phyloP scores from a whole-genome alignment of 129 eudicot species.

The Logfia minima region DNA sequence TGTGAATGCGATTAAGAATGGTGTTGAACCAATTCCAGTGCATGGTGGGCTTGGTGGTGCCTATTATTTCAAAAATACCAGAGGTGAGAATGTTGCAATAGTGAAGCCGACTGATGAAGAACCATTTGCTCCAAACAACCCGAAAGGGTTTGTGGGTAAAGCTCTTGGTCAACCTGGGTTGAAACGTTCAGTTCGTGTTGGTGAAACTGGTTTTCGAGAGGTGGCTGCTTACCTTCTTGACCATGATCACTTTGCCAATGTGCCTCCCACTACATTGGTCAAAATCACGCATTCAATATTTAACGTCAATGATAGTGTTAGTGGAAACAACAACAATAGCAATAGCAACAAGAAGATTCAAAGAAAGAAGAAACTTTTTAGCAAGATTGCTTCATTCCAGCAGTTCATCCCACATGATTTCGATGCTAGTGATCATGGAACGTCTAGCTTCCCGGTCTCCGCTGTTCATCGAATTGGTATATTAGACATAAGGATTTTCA shows the following conservation, averaged over 20 bases:
- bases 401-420: slow-evolving; percentile 84
- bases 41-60: slow-evolving; percentile 90
- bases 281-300: slow-evolving; percentile 86
- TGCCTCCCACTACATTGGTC: slow-evolving; percentile 89
- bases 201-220: slow-evolving; percentile 86
- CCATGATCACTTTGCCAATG: slow-evolving; percentile 73
- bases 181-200: slow-evolving; percentile 82
- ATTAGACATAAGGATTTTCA: slow-evolving; percentile 80
- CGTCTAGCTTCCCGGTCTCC: slow-evolving; percentile 87
- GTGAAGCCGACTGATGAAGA: slow-evolving; percentile 95
- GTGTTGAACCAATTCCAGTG: slow-evolving; percentile 82
- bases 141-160: slow-evolving; percentile 84
- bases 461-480: slow-evolving; percentile 96
- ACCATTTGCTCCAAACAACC: slow-evolving; percentile 91
- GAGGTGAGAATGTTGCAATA: slow-evolving; percentile 79
- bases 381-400: slow-evolving; percentile 94
- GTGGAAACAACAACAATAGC: slow-evolving; percentile 30
- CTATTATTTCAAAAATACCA: slow-evolving; percentile 59
- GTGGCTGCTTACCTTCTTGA: slow-evolving; percentile 92
- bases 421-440: slow-evolving; percentile 97
- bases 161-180: slow-evolving; percentile 90
- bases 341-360: slow-evolving; percentile 36
- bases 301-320: slow-evolving; percentile 73
- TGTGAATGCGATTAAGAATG: slow-evolving; percentile 63
- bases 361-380: slow-evolving; percentile 50